Conservation (phyloP, 1,139 yeast species). For the Diutina ranongensis region DNA sequence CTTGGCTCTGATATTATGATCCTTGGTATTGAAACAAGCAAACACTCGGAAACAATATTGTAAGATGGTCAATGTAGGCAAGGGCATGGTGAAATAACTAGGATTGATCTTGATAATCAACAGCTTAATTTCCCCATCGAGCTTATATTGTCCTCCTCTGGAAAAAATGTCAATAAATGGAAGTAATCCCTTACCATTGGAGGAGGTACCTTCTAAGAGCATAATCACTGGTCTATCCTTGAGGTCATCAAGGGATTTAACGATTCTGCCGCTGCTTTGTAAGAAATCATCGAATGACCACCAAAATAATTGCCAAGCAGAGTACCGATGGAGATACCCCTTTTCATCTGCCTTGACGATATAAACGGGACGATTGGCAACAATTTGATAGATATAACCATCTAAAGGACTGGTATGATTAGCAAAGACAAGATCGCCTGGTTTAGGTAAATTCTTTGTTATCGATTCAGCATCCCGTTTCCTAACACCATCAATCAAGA, state of each 20-base stretch:
- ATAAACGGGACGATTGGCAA: neutral
- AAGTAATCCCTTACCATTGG: slow-evolving; percentile 50
- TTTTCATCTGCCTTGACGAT: neutral
- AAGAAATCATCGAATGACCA: neutral
- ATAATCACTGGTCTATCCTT: slow-evolving; percentile 31
- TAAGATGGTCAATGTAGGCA: neutral
- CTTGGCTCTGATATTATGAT: neutral
- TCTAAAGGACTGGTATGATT: neutral
- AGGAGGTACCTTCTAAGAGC: slow-evolving; percentile 59
- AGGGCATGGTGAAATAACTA: neutral
- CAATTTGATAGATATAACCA: neutral
- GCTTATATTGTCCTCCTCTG: neutral
- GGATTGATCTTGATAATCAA: neutral
- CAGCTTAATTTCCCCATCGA: neutral
- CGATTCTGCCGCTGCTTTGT: neutral
- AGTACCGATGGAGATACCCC: neutral
- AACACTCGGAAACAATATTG: slow-evolving; percentile 1
- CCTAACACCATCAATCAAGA: slow-evolving; percentile 1
- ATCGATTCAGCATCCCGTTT: neutral
- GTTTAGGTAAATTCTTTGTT: neutral
- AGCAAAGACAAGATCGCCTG: slow-evolving; percentile 5
- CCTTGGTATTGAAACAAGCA: neutral
- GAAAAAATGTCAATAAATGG: slow-evolving; percentile 22
- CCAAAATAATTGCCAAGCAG: slow-evolving; percentile 3
- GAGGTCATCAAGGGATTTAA: slow-evolving; percentile 8